phyloP scores from a whole-genome alignment of 208 protist species.

The Leishmania arabica region DNA sequence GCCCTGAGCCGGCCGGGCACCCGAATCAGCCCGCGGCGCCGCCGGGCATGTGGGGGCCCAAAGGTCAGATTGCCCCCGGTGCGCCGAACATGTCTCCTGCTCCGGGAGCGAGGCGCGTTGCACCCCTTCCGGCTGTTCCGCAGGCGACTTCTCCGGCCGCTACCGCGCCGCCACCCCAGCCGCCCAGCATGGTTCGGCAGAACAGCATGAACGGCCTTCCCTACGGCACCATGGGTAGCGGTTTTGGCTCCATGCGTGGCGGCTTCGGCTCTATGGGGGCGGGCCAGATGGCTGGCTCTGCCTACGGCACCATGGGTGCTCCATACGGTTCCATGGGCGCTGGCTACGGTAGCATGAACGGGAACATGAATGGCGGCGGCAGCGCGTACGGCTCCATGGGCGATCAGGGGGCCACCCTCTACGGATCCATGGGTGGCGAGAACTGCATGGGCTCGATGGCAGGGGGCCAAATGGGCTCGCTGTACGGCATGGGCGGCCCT shows the following conservation, averaged over 20 bases:
- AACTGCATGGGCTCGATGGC: neutral
- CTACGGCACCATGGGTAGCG: constrained; percentile 11
- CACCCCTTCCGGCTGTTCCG: neutral
- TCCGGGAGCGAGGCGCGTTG: neutral
- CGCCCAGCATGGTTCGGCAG: constrained; percentile 25
- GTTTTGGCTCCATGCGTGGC: constrained; percentile 11
- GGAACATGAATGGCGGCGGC: constrained; percentile 7
- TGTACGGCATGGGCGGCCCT: constrained; percentile 23
- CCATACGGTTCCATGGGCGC: constrained; percentile 10
- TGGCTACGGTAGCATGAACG: constrained; percentile 23
- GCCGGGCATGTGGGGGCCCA: constrained; percentile 31
- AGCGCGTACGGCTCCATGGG: constrained; percentile 32
- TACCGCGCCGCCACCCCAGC: constrained; percentile 1
- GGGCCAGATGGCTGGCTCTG: constrained; percentile 8
- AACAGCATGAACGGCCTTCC: constrained; percentile 22
- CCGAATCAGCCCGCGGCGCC: neutral
- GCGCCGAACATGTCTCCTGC: constrained; percentile 2
- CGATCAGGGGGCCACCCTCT: constrained; percentile 16
- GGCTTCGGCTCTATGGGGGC: constrained; percentile 11
- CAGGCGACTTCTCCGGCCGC: neutral
- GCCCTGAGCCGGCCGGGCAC: neutral
- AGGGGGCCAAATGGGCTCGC: neutral
- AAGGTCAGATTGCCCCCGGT: constrained; percentile 13
- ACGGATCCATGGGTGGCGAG: constrained; percentile 21
- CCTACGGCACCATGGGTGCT: constrained; percentile 3